phyloP scores from a whole-genome alignment of 1,284 basidiomycete genomes.

The Naganishia sp. region DNA sequence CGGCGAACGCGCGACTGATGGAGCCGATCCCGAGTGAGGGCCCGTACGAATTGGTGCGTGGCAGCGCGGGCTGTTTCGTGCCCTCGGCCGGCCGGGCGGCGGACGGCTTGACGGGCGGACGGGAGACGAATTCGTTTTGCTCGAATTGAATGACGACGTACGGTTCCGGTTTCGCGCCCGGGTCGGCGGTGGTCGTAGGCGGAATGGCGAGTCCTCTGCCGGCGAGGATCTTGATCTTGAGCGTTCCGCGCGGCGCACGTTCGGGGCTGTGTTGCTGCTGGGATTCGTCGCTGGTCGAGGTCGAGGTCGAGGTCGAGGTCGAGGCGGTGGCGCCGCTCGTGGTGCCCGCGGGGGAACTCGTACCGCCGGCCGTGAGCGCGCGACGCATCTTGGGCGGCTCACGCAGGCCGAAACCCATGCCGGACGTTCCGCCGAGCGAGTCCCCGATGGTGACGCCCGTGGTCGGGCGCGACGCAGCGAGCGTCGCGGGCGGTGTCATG shows the following conservation, averaged over 20 bases:
- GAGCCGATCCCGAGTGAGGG: conserved; percentile 66
- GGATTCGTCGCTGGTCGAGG: no score
- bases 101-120: conserved; percentile 65
- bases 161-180: conserved; percentile 65
- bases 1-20: conserved; percentile 60
- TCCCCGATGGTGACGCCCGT: conserved; percentile 44
- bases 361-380: conserved; percentile 40
- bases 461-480: conserved; percentile 49
- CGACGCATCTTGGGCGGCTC: conserved; percentile 54
- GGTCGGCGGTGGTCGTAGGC: conserved; percentile 27
- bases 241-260: conserved; percentile 63
- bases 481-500: conserved; percentile 49
- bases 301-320: neutral
- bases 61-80: conserved; percentile 10
- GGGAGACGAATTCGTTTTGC: conserved; percentile 95
- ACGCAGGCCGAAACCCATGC: conserved; percentile 50
- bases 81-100: conserved; percentile 37
- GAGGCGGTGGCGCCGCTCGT: neutral
- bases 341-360: neutral
- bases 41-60: conserved; percentile 33
- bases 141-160: conserved; percentile 99
- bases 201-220: conserved; percentile 73
- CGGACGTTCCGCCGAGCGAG: conserved; percentile 24
- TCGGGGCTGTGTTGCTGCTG: conserved; percentile 40
- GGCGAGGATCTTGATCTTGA: conserved; percentile 93